Evolutionary conservation across 2,329 filamentous ascomycete species (phyloP).

Genomic region (Colletotrichum musicola): DNA sequence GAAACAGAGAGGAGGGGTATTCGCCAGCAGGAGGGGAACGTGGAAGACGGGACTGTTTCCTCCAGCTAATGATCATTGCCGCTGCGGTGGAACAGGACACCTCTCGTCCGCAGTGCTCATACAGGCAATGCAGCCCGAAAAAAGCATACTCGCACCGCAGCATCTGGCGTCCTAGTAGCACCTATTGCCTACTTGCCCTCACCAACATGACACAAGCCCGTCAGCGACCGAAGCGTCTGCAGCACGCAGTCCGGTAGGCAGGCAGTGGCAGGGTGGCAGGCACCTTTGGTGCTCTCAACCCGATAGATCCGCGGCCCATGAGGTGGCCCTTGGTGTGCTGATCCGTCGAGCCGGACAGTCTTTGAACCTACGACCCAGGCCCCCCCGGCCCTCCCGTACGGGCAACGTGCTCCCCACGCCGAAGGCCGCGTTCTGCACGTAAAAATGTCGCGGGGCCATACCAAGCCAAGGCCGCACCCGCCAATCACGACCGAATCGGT

Average conservation of each 20-base stretch:
- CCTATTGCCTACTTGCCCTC: neutral
- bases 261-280: too few relatives aligned
- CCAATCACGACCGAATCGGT: slow-evolving; percentile 10
- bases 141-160: slow-evolving; percentile 23
- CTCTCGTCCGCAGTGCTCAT: too few relatives aligned
- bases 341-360: neutral
- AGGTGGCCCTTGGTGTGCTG: slow-evolving; percentile 8
- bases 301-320: neutral
- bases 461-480: neutral
- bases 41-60: slow-evolving; percentile 4
- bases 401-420: slow-evolving; percentile 29
- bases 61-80: neutral
- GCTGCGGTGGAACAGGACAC: too few relatives aligned
- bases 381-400: slow-evolving; percentile 1
- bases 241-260: too few relatives aligned
- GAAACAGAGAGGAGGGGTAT: slow-evolving; percentile 10
- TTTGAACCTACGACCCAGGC: too few relatives aligned
- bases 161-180: neutral
- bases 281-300: neutral
- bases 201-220: neutral
- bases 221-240: neutral
- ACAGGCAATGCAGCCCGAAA: neutral
- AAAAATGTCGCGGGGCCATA: neutral
- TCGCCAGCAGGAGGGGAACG: slow-evolving; percentile 1
- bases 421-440: slow-evolving; percentile 22